Evolutionary conservation across 176 grass and related monocot genomes (phyloP), one percentile per base, ranked within the genome.

Genomic region (Saccharum officinarum): DNA sequence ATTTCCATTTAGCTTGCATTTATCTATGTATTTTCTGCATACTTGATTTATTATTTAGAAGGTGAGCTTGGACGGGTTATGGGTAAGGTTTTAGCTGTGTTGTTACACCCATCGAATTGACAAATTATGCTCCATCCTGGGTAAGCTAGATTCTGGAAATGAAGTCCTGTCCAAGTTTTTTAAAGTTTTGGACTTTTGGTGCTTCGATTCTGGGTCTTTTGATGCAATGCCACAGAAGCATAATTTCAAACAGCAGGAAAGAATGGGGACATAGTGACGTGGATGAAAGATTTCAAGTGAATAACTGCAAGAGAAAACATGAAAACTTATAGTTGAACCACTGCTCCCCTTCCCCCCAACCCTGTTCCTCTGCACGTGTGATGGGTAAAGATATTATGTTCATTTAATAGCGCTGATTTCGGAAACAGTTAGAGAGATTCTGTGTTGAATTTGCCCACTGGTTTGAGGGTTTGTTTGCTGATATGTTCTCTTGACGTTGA

Each of bases 1-100:
- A 59, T 69, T 59, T 78, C 23, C 34, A 44, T 85, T 69, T 44
- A 31, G 10, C 25, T 85, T 85, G n/a, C 16, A 2, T 38, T 79
- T 44, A 44, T 57, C 46, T 69, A 38, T 6, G 75, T 13, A 33
- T 11, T 63, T 87, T 12, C 31, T 75, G 10, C 23, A 13, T 62
- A 46, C 38, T 73, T 83, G 31, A 9, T 73, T 45, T 59, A 34
- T 59, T 18, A 69, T 41, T 17, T 26, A 69, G 23, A 77, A 25
- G n/a, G 10, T 25, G 59, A 61, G 22, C 2, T 60, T 60, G 3
- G 55, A 60, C 23, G 1, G 22, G 22, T 10, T 76, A 81, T 60
- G 1, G 22, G 22, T 10, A 84, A 81, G 26, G 4, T 82, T 71
- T 67, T 63, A 76, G 6, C 25, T 75, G 3, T 71, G 13, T 13